A percentile compares a stretch with the other conserved stretches of the same genome.
Conservation (phyloP, 2,329 filamentous ascomycete species). For the Chaetomium sp. region DNA sequence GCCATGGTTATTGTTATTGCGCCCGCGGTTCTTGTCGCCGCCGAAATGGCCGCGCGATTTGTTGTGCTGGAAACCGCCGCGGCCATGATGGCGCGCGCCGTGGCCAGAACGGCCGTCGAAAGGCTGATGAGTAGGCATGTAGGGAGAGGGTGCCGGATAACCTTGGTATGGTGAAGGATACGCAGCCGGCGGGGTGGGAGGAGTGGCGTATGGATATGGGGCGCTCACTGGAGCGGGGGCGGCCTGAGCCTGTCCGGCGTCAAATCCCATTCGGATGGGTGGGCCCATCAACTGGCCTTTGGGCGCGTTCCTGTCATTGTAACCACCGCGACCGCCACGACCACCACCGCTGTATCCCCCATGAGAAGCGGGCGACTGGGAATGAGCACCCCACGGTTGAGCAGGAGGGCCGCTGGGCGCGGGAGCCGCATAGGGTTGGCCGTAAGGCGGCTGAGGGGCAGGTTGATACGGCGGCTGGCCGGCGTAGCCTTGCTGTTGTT, state of each 20-base stretch:
- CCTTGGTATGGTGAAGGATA: constrained; percentile 32
- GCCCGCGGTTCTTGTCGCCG: constrained; percentile 35
- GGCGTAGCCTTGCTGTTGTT: constrained; percentile 28
- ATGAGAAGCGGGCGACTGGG: constrained; percentile 26
- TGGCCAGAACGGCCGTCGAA: constrained; percentile 30
- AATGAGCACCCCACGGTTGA: constrained; percentile 38
- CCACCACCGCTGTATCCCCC: constrained; percentile 34
- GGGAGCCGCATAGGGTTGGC: constrained; percentile 28
- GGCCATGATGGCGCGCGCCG: constrained; percentile 32
- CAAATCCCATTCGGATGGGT: constrained; percentile 50
- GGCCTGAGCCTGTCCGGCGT: constrained; percentile 33
- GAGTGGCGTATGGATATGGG: constrained; percentile 33
- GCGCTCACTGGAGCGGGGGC: constrained; percentile 42
- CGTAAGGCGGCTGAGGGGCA: constrained; percentile 29
- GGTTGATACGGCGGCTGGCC: constrained; percentile 21
- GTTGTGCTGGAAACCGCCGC: constrained; percentile 34
- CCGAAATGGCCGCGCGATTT: constrained; percentile 32
- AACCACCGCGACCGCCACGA: constrained; percentile 34
- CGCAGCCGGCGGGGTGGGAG: constrained; percentile 26
- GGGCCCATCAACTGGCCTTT: constrained; percentile 44
- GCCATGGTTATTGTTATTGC: constrained; percentile 26
- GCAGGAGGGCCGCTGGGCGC: constrained; percentile 29
- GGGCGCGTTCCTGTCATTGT: constrained; percentile 35
- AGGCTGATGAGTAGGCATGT: constrained; percentile 24
- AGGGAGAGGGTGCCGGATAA: constrained; percentile 33